Evolutionary conservation across 306 rosid species (phyloP).

Genomic region (Geum urbanum): DNA sequence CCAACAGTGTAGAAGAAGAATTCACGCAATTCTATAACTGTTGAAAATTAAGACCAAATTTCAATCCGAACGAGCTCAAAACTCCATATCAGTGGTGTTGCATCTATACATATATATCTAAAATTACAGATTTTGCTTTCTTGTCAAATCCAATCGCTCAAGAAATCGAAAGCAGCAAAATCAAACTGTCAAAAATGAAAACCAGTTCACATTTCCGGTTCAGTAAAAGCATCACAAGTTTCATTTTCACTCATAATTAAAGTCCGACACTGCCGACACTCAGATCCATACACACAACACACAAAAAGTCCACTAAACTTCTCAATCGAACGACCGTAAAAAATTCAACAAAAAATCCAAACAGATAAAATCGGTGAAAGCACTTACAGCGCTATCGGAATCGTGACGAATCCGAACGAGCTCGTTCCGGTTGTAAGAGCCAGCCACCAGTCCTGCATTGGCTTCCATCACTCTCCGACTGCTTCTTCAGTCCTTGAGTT

Average conservation of each 20-base stretch:
- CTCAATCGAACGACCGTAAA: no score
- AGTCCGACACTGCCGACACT: constrained; percentile 5
- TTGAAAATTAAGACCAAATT: not conserved
- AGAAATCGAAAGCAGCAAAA: no score
- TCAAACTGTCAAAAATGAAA: no score
- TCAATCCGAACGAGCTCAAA: constrained; percentile 12
- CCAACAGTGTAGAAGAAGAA: not conserved
- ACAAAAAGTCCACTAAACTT: not conserved
- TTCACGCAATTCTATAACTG: constrained; percentile 3
- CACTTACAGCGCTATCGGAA: constrained; percentile 82
- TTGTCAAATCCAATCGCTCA: not conserved
- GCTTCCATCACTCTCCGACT: constrained; percentile 57
- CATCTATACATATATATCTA: not conserved
- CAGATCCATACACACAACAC: constrained; percentile 21
- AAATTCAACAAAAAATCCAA: not conserved
- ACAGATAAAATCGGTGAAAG: not conserved
- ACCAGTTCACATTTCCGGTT: not conserved
- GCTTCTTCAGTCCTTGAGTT: constrained; percentile 1
- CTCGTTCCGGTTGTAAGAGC: constrained; percentile 90
- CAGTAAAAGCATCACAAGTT: not conserved
- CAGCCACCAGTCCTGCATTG: constrained; percentile 86
- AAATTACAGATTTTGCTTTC: not conserved
- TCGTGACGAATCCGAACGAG: constrained; percentile 92
- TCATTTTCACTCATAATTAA: no score
- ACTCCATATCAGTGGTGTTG: not conserved